Evolutionary conservation across 2,329 filamentous ascomycete genomes (phyloP).

Genomic region (Daldinia eschscholtzii): DNA sequence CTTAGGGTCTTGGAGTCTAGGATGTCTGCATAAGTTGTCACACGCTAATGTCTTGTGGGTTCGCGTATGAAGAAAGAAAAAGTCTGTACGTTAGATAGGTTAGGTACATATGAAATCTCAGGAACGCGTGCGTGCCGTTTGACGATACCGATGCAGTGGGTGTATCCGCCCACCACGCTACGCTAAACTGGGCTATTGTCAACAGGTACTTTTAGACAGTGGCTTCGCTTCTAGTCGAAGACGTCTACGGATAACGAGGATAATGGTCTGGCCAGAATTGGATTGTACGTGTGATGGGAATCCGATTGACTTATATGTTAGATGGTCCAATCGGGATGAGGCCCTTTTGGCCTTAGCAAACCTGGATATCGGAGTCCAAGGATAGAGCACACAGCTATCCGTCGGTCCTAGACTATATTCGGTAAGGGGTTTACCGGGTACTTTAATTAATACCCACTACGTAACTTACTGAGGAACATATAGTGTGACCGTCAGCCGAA

Average conservation of each 20-base stretch:
- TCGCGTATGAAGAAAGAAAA: neutral
- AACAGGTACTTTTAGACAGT: neutral
- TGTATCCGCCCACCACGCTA: slow-evolving; percentile 13
- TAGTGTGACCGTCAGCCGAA: slow-evolving; percentile 10
- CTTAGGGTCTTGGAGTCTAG: slow-evolving; percentile 8
- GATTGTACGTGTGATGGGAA: slow-evolving; percentile 15
- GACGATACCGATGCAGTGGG: slow-evolving; percentile 21
- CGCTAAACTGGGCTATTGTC: slow-evolving; percentile 13
- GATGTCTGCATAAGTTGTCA: neutral
- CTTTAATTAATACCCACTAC: slow-evolving; percentile 33
- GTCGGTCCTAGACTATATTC: slow-evolving; percentile 21
- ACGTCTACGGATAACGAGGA: neutral
- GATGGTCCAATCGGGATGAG: slow-evolving; percentile 33
- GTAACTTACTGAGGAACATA: slow-evolving; percentile 1
- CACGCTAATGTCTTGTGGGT: slow-evolving; percentile 3
- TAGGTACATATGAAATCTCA: neutral
- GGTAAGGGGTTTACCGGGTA: slow-evolving; percentile 19
- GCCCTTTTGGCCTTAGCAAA: slow-evolving; percentile 26
- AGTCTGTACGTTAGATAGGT: neutral
- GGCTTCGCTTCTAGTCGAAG: slow-evolving; percentile 9
- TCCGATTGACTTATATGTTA: slow-evolving; percentile 13
- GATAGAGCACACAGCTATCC: slow-evolving; percentile 26
- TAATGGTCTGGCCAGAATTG: slow-evolving; percentile 22
- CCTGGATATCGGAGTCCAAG: slow-evolving; percentile 33
- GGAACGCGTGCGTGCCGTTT: slow-evolving; percentile 9